These are phyloP conservation scores for Gynandropsis gynandra DNA, from an alignment of 345 rosid species.

Conservation along the genomic window DNA sequence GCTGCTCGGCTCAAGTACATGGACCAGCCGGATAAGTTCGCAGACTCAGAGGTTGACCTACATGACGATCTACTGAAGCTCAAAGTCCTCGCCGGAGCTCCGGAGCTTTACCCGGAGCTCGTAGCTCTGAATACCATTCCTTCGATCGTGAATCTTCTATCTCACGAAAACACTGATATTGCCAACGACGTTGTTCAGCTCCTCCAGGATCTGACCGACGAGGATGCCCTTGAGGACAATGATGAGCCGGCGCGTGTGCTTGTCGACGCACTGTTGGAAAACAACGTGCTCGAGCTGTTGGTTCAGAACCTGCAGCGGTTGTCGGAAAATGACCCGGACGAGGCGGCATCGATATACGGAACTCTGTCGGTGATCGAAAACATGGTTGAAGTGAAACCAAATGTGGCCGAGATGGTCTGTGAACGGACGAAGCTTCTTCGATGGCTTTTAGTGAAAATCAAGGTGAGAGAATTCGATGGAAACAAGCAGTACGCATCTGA, in stretches of 20 bases:
- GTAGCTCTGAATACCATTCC: constrained; percentile 65
- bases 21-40: constrained; percentile 83
- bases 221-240: constrained; percentile 78
- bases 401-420: constrained; percentile 80
- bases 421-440: constrained; percentile 75
- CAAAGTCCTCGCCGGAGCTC: constrained; percentile 80
- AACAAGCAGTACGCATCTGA: constrained; percentile 93
- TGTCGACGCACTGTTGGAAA: constrained; percentile 64
- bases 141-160: constrained; percentile 71
- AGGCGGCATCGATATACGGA: constrained; percentile 64
- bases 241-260: constrained; percentile 74
- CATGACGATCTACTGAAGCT: constrained; percentile 92
- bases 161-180: constrained; percentile 80
- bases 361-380: constrained; percentile 82
- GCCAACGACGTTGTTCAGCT: constrained; percentile 86
- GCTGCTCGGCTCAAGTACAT: constrained; percentile 91
- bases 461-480: constrained; percentile 77
- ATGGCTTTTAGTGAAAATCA: constrained; percentile 75
- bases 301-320: constrained; percentile 86
- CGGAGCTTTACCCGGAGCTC: constrained; percentile 88
- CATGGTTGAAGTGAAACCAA: constrained; percentile 86
- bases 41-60: constrained; percentile 68
- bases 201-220: constrained; percentile 87
- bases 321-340: constrained; percentile 75
- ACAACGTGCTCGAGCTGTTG: constrained; percentile 77